Conservation (phyloP, 1,284 basidiomycete species). For the Microstroma glucosiphilum region DNA sequence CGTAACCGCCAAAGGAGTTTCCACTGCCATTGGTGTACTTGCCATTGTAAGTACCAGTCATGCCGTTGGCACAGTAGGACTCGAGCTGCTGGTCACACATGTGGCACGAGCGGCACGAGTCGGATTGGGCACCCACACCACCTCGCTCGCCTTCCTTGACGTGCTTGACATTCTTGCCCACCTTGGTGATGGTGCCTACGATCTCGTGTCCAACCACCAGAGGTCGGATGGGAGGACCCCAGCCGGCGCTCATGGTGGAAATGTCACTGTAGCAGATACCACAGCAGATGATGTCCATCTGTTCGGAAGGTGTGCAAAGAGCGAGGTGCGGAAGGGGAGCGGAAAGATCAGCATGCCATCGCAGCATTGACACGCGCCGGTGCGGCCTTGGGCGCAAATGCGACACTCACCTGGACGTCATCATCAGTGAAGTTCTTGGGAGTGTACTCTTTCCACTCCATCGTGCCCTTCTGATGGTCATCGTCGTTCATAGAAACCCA, state of each 20-base stretch:
- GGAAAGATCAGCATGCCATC: background rate
- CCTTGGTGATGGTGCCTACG: constrained; percentile 55
- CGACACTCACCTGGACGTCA: constrained; percentile 34
- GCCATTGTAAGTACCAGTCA: constrained; percentile 51
- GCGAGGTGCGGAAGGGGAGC: background rate
- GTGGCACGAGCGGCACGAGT: constrained; percentile 58
- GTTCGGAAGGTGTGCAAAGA: constrained; percentile 1
- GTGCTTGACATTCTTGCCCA: constrained; percentile 54
- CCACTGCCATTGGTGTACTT: constrained; percentile 55
- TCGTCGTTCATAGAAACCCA: constrained; percentile 34
- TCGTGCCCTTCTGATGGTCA: constrained; percentile 28
- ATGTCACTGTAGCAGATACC: constrained; percentile 31
- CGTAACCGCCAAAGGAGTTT: constrained; percentile 33
- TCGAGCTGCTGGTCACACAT: constrained; percentile 54
- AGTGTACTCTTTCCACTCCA: constrained; percentile 30
- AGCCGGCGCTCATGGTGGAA: constrained; percentile 37
- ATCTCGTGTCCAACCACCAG: constrained; percentile 58
- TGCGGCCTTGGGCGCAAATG: constrained; percentile 18
- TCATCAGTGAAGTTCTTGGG: constrained; percentile 33
- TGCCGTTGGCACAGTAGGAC: constrained; percentile 37
- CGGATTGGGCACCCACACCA: constrained; percentile 62
- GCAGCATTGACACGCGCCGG: background rate
- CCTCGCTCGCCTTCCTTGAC: constrained; percentile 61
- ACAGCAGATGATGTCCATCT: constrained; percentile 29
- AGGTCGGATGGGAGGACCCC: constrained; percentile 35